A percentile compares a stretch with the other conserved stretches of the same genome.
These are phyloP conservation scores for Seiridium unicorne DNA, from an alignment of 2,329 filamentous ascomycete genomes.

Conservation along the genomic window DNA sequence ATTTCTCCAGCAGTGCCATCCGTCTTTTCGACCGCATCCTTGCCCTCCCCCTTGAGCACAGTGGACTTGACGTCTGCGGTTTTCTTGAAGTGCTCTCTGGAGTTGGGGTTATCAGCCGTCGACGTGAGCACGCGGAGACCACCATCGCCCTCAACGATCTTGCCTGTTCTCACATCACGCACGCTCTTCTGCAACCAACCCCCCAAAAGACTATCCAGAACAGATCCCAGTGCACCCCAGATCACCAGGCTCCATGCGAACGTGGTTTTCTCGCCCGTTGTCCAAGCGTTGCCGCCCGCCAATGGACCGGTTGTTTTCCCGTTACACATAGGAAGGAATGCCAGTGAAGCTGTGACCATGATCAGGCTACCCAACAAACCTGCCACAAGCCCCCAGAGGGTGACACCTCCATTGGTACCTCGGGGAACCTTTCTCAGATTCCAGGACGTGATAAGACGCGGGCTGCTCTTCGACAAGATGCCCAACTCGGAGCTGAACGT, in stretches of 20 bases:
- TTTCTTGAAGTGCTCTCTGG: conserved; percentile 28
- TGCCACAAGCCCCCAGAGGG: conserved; percentile 68
- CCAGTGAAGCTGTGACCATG: conserved; percentile 61
- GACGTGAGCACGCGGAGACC: conserved; percentile 59
- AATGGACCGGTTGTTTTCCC: conserved; percentile 33
- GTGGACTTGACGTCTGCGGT: conserved; percentile 38
- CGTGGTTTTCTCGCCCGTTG: conserved; percentile 38
- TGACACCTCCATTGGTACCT: conserved; percentile 94
- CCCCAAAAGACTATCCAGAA: conserved; percentile 86
- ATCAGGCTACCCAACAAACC: conserved; percentile 74
- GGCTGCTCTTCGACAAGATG: conserved; percentile 74
- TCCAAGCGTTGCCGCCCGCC: conserved; percentile 50
- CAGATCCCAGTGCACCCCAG: conserved; percentile 76
- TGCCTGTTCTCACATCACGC: conserved; percentile 77
- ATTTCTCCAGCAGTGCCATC: conserved; percentile 32
- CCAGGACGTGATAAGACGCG: conserved; percentile 82
- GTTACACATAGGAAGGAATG: conserved; percentile 69
- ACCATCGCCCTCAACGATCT: conserved; percentile 84
- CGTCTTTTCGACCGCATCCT: conserved; percentile 37
- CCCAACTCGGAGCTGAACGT: conserved; percentile 95
- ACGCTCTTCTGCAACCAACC: conserved; percentile 85
- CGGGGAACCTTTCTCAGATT: conserved; percentile 76
- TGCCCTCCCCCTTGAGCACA: conserved; percentile 41
- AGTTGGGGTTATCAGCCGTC: conserved; percentile 20
- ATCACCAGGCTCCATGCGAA: conserved; percentile 60